Conservation (phyloP, 2,329 filamentous ascomycete species). For the Ceratocystis destructans region DNA sequence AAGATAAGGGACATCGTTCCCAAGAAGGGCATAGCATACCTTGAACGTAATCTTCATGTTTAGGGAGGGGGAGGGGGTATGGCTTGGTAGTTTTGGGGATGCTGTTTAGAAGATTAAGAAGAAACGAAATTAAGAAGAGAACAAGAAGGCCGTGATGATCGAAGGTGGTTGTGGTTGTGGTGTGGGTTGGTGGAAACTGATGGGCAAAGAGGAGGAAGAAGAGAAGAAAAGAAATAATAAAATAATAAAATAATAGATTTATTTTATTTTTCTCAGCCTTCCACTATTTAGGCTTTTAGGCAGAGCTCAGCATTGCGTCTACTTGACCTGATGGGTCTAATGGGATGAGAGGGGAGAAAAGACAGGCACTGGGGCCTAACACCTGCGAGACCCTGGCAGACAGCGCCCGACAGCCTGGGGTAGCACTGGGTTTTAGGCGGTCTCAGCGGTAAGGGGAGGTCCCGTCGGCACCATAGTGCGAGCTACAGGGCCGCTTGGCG, state of each 20-base stretch:
- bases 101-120: not conserved
- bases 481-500: no score
- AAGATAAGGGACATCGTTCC: no score
- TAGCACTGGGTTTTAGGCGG: no score
- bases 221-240: not conserved
- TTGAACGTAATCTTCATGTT: constrained; percentile 58
- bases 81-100: no score
- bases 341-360: not conserved
- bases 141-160: not conserved
- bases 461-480: not conserved
- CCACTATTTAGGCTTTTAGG: not conserved
- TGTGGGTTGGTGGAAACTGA: not conserved
- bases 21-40: constrained; percentile 29
- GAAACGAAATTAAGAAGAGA: constrained; percentile 3
- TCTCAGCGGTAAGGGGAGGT: not conserved
- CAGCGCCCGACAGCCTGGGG: no score
- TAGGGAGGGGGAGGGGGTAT: constrained; percentile 20
- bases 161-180: no score
- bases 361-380: not conserved
- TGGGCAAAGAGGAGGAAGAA: not conserved
- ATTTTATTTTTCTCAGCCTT: not conserved
- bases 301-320: constrained; percentile 2
- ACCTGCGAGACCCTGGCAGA: no score
- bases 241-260: not conserved
- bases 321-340: not conserved